Conservation (phyloP, 352 stramenopile species). For the Phytophthora agathidicida region DNA sequence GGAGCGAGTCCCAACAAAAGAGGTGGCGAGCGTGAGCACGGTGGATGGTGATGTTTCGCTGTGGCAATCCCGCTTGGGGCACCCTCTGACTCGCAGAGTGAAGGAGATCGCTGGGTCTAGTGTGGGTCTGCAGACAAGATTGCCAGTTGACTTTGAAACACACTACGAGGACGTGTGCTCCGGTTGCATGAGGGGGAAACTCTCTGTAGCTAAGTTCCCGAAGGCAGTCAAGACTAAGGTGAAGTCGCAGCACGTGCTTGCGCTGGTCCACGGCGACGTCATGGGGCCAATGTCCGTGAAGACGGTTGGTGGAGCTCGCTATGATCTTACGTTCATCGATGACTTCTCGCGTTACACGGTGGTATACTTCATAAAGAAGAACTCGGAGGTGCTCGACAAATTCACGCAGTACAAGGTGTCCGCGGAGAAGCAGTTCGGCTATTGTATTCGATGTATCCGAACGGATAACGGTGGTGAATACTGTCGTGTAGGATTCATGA, state of each 20-base stretch:
- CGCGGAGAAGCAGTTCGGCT: not conserved
- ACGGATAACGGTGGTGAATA: not conserved
- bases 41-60: not conserved
- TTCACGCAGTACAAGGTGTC: not conserved
- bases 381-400: not conserved
- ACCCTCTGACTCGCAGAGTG: constrained; percentile 1
- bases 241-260: not conserved
- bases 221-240: not conserved
- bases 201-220: not conserved
- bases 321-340: no score
- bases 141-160: no score
- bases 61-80: not conserved
- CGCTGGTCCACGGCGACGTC: not conserved
- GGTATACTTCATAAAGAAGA: constrained; percentile 1
- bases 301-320: no score
- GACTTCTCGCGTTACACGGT: not conserved
- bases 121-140: not conserved
- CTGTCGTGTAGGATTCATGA: no score
- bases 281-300: not conserved
- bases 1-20: no score
- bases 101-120: not conserved
- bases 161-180: no score
- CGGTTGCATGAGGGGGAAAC: not conserved
- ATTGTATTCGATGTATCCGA: not conserved
- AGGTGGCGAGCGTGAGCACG: not conserved